Base-by-base conservation (phyloP, 2,329 filamentous ascomycete species). In the Blumeria graminis region DNA sequence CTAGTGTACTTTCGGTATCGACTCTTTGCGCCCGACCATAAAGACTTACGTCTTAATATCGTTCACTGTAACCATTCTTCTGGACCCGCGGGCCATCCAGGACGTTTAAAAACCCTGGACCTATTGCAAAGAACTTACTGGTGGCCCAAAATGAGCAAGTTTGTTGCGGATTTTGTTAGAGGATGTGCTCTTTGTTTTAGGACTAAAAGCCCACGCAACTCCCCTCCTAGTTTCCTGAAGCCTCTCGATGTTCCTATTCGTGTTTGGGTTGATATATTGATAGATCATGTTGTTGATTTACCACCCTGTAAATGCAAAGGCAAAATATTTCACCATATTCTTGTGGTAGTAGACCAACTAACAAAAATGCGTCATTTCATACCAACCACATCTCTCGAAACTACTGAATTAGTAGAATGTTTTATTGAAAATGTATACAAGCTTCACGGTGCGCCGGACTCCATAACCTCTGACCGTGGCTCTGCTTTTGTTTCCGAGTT, bases 401-500 rank as follows among this genome's bases (percentile, higher is more conserved):
- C 3, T 41, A 16, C 38, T 41, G 38, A 41, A 16, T 9, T 5
- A 3, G 33, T 46, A 3, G 22, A 28, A 28, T 28, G 55, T 18
- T 57, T 58, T 35, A 11, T 57, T 16, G 16, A 11, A n/a, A 18
- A 57, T n/a, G 56, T n/a, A 7, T 57, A 13, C 28, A 58, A 57
- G 18, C 38, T 39, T 9, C 36, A 59, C 41, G 41, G 54, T 10
- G 28, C 53, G 11, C 56, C 48, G 6, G 48, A 58, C 16, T 36
- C 45, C 14, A 43, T 61, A 1, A 55, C 60, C 7, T 56, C 56
- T 46, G 54, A 62, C 43, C 11, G 58, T 18, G 61, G 60, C 4
- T 18, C 55, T 8, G 13, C 38, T 41, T 61, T 62, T 45, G 55
- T 53, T 8, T 57, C 28, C 1, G 50, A 56, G 10, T 59, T 61